Conservation (phyloP, 306 rosid species). For the Citrullus mucosospermus region DNA sequence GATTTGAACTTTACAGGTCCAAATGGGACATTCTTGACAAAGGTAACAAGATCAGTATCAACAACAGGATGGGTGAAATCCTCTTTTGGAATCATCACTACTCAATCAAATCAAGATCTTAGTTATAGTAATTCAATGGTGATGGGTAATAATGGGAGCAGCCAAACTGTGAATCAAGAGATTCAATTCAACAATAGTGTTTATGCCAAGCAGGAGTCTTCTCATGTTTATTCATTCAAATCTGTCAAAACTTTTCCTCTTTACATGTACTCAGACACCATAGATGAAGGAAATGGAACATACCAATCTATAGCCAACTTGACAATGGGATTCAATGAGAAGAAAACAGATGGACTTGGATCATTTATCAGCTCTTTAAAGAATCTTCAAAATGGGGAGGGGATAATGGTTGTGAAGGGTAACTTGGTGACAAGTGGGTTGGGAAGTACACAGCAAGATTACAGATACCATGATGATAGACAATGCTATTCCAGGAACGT, state of each 20-base stretch:
- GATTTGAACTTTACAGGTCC: conserved; percentile 42
- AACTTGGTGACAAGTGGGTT: conserved; percentile 40
- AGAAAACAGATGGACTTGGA: conserved; percentile 19
- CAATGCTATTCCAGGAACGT: conserved; percentile 58
- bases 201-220: conserved; percentile 18
- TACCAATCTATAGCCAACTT: conserved; percentile 25
- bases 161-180: conserved; percentile 48
- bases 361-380: conserved; percentile 34
- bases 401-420: conserved; percentile 34
- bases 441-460: conserved; percentile 65
- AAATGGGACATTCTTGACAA: conserved; percentile 52
- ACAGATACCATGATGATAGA: conserved; percentile 24
- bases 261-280: conserved; percentile 20
- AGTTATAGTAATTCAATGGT: conserved; percentile 39
- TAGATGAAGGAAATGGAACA: conserved; percentile 22
- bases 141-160: conserved; percentile 33
- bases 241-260: conserved; percentile 35
- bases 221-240: conserved; percentile 13
- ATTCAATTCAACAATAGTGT: conserved; percentile 36
- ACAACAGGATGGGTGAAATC: conserved; percentile 68
- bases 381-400: conserved; percentile 63
- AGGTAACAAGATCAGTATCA: conserved; percentile 36
- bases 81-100: conserved; percentile 57
- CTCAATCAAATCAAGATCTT: conserved; percentile 39
- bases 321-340: conserved; percentile 46